phyloP scores from a whole-genome alignment of 73 alveolate species.

The Blepharisma japonicum region DNA sequence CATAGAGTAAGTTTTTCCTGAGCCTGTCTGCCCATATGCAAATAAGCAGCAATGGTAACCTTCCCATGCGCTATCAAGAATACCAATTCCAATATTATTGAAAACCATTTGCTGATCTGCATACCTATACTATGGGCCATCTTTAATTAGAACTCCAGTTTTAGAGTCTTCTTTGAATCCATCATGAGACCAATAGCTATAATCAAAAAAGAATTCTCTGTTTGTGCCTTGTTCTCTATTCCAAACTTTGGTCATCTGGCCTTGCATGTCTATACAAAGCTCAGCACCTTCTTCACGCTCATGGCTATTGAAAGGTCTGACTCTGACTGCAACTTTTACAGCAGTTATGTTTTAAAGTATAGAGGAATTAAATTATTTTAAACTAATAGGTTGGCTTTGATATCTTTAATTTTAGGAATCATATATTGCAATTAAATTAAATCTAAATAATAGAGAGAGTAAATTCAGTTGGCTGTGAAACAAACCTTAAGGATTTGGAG shows the following conservation, averaged over 20 bases:
- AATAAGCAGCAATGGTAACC: conserved; percentile 97
- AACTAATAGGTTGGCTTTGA: not conserved
- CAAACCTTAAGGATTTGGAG: too few relatives aligned
- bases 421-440: too few relatives aligned
- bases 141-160: conserved; percentile 41
- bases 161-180: conserved; percentile 47
- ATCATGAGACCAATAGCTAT: conserved; percentile 74
- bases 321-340: conserved; percentile 96
- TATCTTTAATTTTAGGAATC: too few relatives aligned
- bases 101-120: conserved; percentile 83
- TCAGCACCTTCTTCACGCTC: conserved; percentile 77
- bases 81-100: conserved; percentile 68
- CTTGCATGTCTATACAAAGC: conserved; percentile 76
- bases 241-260: conserved; percentile 57
- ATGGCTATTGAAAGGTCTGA: conserved; percentile 94
- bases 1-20: conserved; percentile 89
- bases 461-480: too few relatives aligned
- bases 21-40: conserved; percentile 97
- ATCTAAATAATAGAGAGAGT: too few relatives aligned
- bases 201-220: conserved; percentile 56
- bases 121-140: conserved; percentile 57
- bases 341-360: not conserved
- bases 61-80: conserved; percentile 87
- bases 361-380: not conserved
- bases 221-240: conserved; percentile 28